phyloP scores from a whole-genome alignment of 805 yeast species.

The Myxozyma monticola region DNA sequence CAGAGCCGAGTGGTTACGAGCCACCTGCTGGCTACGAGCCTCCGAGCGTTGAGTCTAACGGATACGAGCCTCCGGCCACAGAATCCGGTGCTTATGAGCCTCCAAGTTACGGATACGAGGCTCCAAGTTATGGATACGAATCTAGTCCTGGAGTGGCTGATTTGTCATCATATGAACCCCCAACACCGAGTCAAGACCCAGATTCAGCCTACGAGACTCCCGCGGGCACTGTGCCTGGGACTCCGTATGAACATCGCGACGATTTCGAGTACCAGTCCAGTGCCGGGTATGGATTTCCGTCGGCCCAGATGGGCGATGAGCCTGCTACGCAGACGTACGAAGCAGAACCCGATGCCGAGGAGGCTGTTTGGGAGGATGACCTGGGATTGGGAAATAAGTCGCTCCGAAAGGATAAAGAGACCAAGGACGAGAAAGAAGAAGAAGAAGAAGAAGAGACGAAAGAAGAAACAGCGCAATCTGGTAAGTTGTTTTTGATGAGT shows the following conservation, averaged over 20 bases:
- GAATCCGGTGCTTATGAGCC: constrained; percentile 31
- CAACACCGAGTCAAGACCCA: neutral
- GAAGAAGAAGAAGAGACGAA: constrained; percentile 43
- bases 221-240: neutral
- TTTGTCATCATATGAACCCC: neutral
- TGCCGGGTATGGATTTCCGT: neutral
- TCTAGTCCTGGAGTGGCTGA: neutral
- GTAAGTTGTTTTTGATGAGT: neutral
- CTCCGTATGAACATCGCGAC: neutral
- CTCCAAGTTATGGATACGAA: constrained; percentile 28
- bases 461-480: constrained; percentile 34
- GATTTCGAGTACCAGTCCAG: no score
- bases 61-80: constrained; percentile 3
- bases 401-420: constrained; percentile 39
- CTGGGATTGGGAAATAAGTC: constrained; percentile 31
- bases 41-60: neutral
- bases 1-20: no score
- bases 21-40: neutral
- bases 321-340: neutral
- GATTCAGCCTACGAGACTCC: neutral
- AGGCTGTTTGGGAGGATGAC: constrained; percentile 22
- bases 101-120: constrained; percentile 19
- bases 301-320: neutral
- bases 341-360: neutral
- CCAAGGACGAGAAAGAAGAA: constrained; percentile 49